Conservation (phyloP, 2,329 filamentous ascomycete species). For the Trichophyton verrucosum region DNA sequence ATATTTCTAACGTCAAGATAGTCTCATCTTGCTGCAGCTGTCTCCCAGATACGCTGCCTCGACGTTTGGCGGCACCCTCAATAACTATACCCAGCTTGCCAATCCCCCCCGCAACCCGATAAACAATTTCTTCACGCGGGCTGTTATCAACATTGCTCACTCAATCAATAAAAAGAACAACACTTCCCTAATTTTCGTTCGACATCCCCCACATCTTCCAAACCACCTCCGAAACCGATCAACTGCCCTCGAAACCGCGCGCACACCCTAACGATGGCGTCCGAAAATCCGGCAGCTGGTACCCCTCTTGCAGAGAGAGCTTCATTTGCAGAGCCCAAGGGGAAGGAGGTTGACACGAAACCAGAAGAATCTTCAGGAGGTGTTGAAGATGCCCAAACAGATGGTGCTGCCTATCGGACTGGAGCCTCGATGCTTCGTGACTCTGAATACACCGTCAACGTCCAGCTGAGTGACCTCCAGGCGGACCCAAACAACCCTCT, state of each 20-base stretch:
- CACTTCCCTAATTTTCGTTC: neutral
- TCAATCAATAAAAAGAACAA: neutral
- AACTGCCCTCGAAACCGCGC: neutral
- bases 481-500: slow-evolving; percentile 76
- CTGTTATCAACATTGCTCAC: neutral
- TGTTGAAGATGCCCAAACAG: slow-evolving; percentile 21
- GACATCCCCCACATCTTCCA: neutral
- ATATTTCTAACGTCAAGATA: too few species aligned
- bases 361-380: slow-evolving; percentile 5
- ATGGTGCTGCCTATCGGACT: slow-evolving; percentile 28
- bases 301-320: slow-evolving; percentile 39
- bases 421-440: slow-evolving; percentile 50
- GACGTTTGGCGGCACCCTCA: neutral
- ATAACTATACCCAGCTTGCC: neutral
- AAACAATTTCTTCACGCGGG: neutral
- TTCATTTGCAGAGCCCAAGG: slow-evolving; percentile 28
- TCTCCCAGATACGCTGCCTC: too few species aligned
- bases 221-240: neutral
- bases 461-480: slow-evolving; percentile 83
- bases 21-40: too few species aligned
- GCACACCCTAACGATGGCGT: slow-evolving; percentile 25
- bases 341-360: neutral
- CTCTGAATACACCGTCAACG: slow-evolving; percentile 75
- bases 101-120: neutral
- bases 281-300: slow-evolving; percentile 22